Evolutionary conservation across 441 rosid genomes (phyloP).

Genomic region (Francoa sonchifolia): DNA sequence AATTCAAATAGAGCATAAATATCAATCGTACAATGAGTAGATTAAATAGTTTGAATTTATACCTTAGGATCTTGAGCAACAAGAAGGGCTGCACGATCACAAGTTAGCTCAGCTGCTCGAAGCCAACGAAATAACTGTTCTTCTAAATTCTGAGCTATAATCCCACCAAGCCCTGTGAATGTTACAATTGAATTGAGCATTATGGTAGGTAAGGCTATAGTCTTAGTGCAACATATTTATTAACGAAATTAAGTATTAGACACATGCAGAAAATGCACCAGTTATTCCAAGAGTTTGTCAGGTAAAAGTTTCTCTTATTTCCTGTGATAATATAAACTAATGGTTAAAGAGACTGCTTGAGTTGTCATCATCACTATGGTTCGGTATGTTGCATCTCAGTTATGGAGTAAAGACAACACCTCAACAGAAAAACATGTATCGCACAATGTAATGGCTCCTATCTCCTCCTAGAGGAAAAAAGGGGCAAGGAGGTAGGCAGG

Average conservation of each 20-base stretch:
- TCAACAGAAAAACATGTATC: not conserved
- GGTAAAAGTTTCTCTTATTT: not conserved
- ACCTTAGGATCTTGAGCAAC: slow-evolving; percentile 95
- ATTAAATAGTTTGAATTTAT: slow-evolving; percentile 5
- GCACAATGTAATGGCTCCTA: not conserved
- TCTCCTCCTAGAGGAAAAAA: no score
- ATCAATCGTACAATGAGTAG: not conserved
- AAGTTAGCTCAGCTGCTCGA: slow-evolving; percentile 87
- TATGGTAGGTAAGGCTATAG: not conserved
- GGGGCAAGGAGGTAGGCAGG: no score
- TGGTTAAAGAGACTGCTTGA: no score
- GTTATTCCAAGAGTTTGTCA: no score
- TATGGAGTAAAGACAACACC: not conserved
- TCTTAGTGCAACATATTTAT: no score
- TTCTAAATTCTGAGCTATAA: slow-evolving; percentile 74
- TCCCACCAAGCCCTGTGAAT: slow-evolving; percentile 63
- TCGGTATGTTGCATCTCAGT: not conserved
- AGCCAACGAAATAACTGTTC: slow-evolving; percentile 87
- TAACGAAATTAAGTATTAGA: not conserved
- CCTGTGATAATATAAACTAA: not conserved
- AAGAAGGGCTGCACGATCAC: slow-evolving; percentile 99
- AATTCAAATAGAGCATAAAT: not conserved
- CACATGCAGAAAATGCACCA: not conserved
- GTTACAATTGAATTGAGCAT: not conserved
- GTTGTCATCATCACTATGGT: no score